phyloP scores from a whole-genome alignment of 2,329 filamentous ascomycete species.

The Capronia coronata region DNA sequence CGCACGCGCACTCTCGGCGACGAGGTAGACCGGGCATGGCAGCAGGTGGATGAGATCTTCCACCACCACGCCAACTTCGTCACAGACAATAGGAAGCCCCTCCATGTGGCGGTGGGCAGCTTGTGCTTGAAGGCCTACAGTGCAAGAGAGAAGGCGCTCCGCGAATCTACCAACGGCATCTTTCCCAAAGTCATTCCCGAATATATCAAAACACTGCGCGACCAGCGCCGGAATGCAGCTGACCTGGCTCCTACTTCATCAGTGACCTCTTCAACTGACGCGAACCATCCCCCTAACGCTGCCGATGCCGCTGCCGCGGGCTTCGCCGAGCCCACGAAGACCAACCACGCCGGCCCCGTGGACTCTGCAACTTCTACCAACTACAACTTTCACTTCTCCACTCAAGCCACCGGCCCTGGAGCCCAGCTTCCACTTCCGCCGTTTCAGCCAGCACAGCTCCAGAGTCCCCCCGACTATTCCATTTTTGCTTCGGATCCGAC shows the following conservation, averaged over 20 bases:
- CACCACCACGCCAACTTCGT: constrained; percentile 39
- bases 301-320: no score
- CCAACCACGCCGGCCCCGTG: neutral
- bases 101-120: constrained; percentile 40
- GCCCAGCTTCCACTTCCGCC: constrained; percentile 12
- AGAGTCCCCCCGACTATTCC: constrained; percentile 2
- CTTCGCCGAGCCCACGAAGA: neutral
- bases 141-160: constrained; percentile 22
- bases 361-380: neutral
- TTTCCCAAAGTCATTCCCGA: constrained; percentile 21
- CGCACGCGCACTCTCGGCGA: constrained; percentile 34
- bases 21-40: constrained; percentile 40
- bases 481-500: constrained; percentile 19
- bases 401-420: neutral
- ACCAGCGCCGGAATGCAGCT: constrained; percentile 15
- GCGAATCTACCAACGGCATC: constrained; percentile 20
- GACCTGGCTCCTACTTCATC: no score
- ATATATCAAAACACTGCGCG: constrained; percentile 22
- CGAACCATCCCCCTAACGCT: no score
- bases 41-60: constrained; percentile 40
- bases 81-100: constrained; percentile 33
- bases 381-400: neutral
- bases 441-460: constrained; percentile 7
- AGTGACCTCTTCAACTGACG: no score
- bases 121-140: constrained; percentile 44